A percentile compares a stretch with the other conserved stretches of the same genome.
phyloP scores from a whole-genome alignment of 2,329 filamentous ascomycete species.

The Aspergillus sp. region DNA sequence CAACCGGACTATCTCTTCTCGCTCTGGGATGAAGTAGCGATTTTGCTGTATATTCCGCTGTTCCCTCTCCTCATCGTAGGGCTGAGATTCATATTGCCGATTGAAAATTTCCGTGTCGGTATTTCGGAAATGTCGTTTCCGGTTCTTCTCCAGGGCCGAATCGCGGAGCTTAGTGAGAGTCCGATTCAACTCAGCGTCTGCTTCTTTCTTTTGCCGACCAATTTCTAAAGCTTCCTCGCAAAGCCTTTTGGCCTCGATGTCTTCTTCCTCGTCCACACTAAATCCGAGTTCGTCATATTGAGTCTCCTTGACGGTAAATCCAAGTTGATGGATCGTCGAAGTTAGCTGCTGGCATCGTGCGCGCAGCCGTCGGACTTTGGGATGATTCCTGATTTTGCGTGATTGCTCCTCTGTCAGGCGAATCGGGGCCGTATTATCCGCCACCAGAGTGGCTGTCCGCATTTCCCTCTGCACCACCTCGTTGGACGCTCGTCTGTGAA shows the following conservation, averaged over 20 bases:
- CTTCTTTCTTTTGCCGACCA: too few relatives aligned
- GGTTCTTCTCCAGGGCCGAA: constrained; percentile 18
- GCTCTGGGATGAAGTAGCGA: constrained; percentile 20
- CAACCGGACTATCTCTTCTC: constrained; percentile 16
- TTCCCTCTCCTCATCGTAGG: neutral
- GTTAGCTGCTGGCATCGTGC: constrained; percentile 13
- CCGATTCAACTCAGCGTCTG: constrained; percentile 8
- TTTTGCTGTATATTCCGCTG: neutral
- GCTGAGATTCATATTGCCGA: constrained; percentile 15
- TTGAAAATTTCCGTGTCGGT: constrained; percentile 28
- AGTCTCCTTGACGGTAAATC: constrained; percentile 15
- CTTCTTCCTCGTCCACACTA: constrained; percentile 20
- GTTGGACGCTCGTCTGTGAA: constrained; percentile 23
- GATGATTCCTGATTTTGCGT: constrained; percentile 7
- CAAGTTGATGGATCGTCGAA: constrained; percentile 8
- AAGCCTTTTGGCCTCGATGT: constrained; percentile 1
- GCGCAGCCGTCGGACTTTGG: constrained; percentile 7
- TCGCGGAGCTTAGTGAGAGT: constrained; percentile 12
- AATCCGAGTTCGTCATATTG: constrained; percentile 6
- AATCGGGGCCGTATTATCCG: constrained; percentile 21
- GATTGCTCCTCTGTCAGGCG: constrained; percentile 20
- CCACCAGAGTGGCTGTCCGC: constrained; percentile 17
- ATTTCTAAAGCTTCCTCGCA: neutral
- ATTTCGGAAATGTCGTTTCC: constrained; percentile 28
- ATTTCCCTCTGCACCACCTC: constrained; percentile 22